Base-by-base conservation (phyloP, 768 basidiomycete genomes). In the Tephrocybe rancida region DNA sequence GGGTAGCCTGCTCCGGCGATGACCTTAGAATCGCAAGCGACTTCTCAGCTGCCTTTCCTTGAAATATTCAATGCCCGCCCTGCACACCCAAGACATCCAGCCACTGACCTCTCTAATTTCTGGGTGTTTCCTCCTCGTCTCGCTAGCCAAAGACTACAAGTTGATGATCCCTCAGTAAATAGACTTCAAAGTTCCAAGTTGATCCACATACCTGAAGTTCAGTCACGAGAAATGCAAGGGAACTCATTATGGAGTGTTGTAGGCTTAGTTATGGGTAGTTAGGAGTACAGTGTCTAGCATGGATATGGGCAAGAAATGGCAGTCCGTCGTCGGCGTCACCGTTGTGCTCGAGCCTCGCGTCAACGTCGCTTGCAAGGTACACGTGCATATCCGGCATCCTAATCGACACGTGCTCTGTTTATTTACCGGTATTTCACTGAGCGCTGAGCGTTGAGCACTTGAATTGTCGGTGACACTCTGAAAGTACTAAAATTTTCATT, bases 31-130 rank as follows among this genome's bases (percentile, higher is more conserved):
- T 86, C 1, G 87, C 79, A 21, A 95, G 67, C 2, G 93, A 90
- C 68, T 92, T 93, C 69, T 95, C 93, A 24, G 92, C 90, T 24
- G 93, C 93, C 92, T 81, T 51, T 49, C 24, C 50, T 53, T 61
- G 45, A 64, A 46, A 58, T 55, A 58, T 52, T 49, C 60, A 56
- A 67, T 55, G n/a, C 24, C 7, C 13, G 55, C 46, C 57, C 38
- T 32, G 27, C n/a, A 30, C 24, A 13, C 47, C 34, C n/a, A 3
- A 27, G 22, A 26, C 9, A 29, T 57, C 11, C 26, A 11, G 37
- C 70, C 69, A 65, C 67, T 66, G 56, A 95, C 94, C 83, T 96
- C 95, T 65, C 91, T 88, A 61, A 97, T 92, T 67, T 97, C 95
- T 19, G 93, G 92, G 69, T 95, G 87, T 61, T 90, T 92, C 55